These are phyloP conservation scores for Brasilioporus rufonigricans DNA, from an alignment of 768 basidiomycete species.

Conservation along the genomic window DNA sequence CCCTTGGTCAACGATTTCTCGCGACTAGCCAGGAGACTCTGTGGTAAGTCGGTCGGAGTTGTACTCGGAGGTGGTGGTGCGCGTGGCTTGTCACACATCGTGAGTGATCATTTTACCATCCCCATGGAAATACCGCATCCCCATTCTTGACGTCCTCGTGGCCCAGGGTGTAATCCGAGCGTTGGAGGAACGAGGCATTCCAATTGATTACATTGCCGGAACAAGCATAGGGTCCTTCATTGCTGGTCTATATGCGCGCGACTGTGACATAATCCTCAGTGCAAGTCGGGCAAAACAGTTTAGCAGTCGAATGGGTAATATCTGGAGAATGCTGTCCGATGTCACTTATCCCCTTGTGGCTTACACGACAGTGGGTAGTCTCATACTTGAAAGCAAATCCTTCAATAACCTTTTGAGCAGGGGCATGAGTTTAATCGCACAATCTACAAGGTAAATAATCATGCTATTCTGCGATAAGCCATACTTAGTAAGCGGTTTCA, in stretches of 20 bases:
- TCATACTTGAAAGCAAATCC: not conserved
- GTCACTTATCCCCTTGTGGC: conserved; percentile 79
- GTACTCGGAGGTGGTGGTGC: conserved; percentile 98
- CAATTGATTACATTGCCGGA: conserved; percentile 92
- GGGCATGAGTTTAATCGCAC: conserved; percentile 94
- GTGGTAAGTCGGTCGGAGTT: conserved; percentile 89
- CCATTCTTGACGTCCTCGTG: conserved; percentile 6
- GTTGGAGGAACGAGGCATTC: conserved; percentile 87
- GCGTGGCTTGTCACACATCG: conserved; percentile 76
- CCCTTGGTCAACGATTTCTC: conserved; percentile 90
- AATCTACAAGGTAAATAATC: conserved; percentile 72
- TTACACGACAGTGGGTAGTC: conserved; percentile 60
- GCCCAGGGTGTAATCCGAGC: conserved; percentile 87
- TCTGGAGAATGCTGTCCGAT: conserved; percentile 92
- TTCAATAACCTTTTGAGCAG: conserved; percentile 39
- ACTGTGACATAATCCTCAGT: conserved; percentile 86
- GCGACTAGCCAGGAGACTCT: conserved; percentile 83
- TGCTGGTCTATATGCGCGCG: conserved; percentile 92
- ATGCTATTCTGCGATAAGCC: not conserved
- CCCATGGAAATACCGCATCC: conserved; percentile 6
- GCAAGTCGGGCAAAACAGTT: conserved; percentile 89
- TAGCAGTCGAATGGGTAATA: conserved; percentile 86
- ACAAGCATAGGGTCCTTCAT: conserved; percentile 93
- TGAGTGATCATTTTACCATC: conserved; percentile 31
- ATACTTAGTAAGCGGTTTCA: conserved; percentile 32